Percentiles rank a stretch among this genome's conserved stretches.
These are phyloP conservation scores for Apium graveolens DNA, from an alignment of 129 eudicot species.

Conservation along the genomic window DNA sequence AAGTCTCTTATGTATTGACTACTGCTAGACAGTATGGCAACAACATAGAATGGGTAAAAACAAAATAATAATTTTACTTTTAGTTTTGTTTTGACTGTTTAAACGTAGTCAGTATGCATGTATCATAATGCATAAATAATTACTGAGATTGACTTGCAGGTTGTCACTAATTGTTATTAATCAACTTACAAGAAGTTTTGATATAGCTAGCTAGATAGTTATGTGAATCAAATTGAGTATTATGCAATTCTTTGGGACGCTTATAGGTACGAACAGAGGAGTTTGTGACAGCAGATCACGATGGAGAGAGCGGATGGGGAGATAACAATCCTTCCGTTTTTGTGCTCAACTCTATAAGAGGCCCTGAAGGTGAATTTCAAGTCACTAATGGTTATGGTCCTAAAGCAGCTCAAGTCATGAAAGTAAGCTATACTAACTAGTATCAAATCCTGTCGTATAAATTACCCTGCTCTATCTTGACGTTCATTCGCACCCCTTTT, in stretches of 20 bases:
- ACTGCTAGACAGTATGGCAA: neutral
- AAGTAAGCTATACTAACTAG: constrained; percentile 25
- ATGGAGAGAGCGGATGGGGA: constrained; percentile 45
- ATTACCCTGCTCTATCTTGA: neutral
- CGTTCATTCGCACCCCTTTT: neutral
- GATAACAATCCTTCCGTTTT: constrained; percentile 60
- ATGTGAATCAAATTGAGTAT: neutral
- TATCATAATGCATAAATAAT: neutral
- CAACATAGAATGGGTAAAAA: neutral
- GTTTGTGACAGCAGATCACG: constrained; percentile 53
- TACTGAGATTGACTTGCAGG: neutral
- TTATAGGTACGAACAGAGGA: constrained; percentile 41
- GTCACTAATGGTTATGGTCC: constrained; percentile 72
- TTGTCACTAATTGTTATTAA: neutral
- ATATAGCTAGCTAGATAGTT: neutral
- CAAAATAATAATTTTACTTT: neutral
- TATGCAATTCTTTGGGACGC: neutral
- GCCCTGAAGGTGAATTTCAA: constrained; percentile 55
- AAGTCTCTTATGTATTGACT: neutral
- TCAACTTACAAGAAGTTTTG: too few relatives aligned
- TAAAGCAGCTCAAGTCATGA: constrained; percentile 60
- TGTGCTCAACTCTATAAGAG: constrained; percentile 13
- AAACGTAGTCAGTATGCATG: neutral
- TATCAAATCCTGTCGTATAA: neutral
- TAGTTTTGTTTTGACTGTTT: neutral